These are phyloP conservation scores for Russula dissimulans DNA, from an alignment of 768 basidiomycete species.

Conservation along the genomic window DNA sequence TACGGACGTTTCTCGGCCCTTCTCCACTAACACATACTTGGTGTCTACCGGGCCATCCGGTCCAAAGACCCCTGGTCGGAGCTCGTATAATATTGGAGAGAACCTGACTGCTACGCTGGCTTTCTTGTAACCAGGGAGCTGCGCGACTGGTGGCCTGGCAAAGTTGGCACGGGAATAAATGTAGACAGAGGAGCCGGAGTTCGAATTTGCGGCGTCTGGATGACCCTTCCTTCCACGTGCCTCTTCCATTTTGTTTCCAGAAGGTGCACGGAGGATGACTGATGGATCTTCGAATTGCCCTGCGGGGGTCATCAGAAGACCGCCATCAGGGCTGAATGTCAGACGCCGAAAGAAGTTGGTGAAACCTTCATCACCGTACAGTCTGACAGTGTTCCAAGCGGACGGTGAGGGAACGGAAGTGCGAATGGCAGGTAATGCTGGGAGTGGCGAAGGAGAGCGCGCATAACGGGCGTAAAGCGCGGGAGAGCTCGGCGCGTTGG, in stretches of 20 bases:
- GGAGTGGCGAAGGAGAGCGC: constrained; percentile 83
- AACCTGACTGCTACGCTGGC: constrained; percentile 91
- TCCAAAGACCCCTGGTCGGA: constrained; percentile 51
- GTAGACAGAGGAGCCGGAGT: constrained; percentile 64
- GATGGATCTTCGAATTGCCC: constrained; percentile 95
- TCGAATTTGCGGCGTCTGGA: constrained; percentile 32
- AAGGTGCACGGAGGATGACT: constrained; percentile 28
- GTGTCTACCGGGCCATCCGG: constrained; percentile 31
- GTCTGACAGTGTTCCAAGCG: constrained; percentile 58
- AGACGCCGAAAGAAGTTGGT: constrained; percentile 94
- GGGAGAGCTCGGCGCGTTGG: constrained; percentile 72
- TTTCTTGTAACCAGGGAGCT: constrained; percentile 93
- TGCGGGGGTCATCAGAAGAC: constrained; percentile 86
- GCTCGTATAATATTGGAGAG: constrained; percentile 86
- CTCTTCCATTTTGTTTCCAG: constrained; percentile 29
- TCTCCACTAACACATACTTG: constrained; percentile 56
- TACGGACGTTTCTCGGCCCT: constrained; percentile 51
- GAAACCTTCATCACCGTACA: constrained; percentile 93
- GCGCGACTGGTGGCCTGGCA: constrained; percentile 84
- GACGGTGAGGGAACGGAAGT: constrained; percentile 42
- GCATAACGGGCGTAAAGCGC: constrained; percentile 51
- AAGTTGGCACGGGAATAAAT: constrained; percentile 96
- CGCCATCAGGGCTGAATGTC: constrained; percentile 92
- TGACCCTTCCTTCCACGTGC: constrained; percentile 49
- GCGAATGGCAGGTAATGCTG: constrained; percentile 88